A percentile compares a stretch with the other conserved stretches of the same genome.
phyloP scores from a whole-genome alignment of 176 grass and related monocot genomes.

The Lolium rigidum region DNA sequence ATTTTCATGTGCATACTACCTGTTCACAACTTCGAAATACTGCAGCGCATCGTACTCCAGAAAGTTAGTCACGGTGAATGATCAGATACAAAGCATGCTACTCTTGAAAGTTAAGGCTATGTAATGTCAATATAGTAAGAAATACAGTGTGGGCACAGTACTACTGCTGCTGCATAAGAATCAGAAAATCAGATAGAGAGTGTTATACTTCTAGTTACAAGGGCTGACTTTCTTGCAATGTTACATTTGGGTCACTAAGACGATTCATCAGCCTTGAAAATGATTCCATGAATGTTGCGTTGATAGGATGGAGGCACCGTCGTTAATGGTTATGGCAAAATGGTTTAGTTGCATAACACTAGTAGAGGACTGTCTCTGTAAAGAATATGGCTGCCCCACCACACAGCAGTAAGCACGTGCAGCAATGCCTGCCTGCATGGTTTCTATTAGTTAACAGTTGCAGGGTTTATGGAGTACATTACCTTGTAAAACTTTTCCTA shows the following conservation, averaged over 20 bases:
- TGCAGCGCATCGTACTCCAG: neutral
- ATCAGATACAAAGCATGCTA: constrained; percentile 32
- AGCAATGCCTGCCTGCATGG: constrained; percentile 5
- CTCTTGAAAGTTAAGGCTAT: constrained; percentile 13
- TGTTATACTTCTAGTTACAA: constrained; percentile 29
- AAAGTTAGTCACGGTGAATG: constrained; percentile 21
- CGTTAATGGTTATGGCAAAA: neutral
- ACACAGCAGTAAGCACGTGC: neutral
- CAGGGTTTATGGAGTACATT: constrained; percentile 25
- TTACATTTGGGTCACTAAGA: neutral
- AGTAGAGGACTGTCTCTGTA: constrained; percentile 22
- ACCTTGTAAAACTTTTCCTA: constrained; percentile 8
- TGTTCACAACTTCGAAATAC: constrained; percentile 6
- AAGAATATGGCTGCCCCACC: neutral
- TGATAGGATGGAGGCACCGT: constrained; percentile 17
- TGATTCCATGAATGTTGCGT: constrained; percentile 18
- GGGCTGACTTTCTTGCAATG: constrained; percentile 27
- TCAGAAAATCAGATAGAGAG: constrained; percentile 31
- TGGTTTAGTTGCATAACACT: constrained; percentile 16
- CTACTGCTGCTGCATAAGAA: neutral
- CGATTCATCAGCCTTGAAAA: constrained; percentile 11
- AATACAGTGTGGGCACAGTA: constrained; percentile 2
- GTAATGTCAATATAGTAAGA: constrained; percentile 11
- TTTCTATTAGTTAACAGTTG: constrained; percentile 29
- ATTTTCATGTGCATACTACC: constrained; percentile 20